phyloP scores from a whole-genome alignment of 495 filamentous ascomycete genomes.

The Evansstolkia leycettana region DNA sequence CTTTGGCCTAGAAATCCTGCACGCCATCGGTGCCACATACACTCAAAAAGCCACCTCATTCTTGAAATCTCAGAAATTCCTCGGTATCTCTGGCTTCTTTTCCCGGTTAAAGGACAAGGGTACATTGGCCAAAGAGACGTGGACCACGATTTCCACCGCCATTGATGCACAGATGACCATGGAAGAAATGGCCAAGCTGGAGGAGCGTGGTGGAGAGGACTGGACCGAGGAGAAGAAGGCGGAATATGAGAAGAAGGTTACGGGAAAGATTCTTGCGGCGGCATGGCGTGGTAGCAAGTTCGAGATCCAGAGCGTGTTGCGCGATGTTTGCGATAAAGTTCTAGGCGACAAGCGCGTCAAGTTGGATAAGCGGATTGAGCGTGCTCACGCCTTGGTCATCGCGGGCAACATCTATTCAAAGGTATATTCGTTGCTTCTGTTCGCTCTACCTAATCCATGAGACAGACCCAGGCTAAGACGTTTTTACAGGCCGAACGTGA shows the following conservation, averaged over 20 bases:
- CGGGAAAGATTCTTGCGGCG: conserved; percentile 95
- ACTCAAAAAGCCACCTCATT: conserved; percentile 74
- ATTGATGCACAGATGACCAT: conserved; percentile 97
- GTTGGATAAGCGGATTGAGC: conserved; percentile 74
- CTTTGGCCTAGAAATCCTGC: conserved; percentile 93
- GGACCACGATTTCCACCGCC: conserved; percentile 94
- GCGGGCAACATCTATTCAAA: conserved; percentile 79
- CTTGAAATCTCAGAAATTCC: conserved; percentile 90
- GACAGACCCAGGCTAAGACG: conserved; percentile 14
- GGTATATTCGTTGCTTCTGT: conserved; percentile 40
- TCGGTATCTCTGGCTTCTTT: conserved; percentile 92
- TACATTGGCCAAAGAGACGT: conserved; percentile 90
- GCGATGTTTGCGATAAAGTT: conserved; percentile 71
- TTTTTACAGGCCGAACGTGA: conserved; percentile 64
- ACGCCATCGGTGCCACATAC: conserved; percentile 88
- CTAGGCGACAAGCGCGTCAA: conserved; percentile 70
- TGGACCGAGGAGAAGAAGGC: conserved; percentile 98
- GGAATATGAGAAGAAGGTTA: conserved; percentile 92
- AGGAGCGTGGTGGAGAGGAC: conserved; percentile 90
- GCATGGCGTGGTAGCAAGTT: conserved; percentile 96
- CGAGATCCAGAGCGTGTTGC: conserved; percentile 91
- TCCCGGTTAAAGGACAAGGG: conserved; percentile 93
- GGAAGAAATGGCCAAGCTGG: conserved; percentile 96
- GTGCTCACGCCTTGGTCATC: conserved; percentile 78
- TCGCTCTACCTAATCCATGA: too few species aligned